phyloP scores from a whole-genome alignment of 352 stramenopile genomes.

The Phytophthora gonapodyides region DNA sequence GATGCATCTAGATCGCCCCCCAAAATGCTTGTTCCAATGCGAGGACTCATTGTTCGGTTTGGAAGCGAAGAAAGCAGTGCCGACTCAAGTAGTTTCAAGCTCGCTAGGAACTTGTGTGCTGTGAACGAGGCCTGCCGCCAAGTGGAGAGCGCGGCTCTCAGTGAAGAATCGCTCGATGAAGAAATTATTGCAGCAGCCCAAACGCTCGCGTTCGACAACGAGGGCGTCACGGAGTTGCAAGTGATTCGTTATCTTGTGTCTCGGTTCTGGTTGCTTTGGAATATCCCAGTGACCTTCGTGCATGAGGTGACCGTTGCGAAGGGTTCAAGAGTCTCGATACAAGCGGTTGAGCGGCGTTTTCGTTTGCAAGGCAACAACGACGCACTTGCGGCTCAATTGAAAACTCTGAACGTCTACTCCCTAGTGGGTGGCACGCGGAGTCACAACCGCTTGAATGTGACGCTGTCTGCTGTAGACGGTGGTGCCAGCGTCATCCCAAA shows the following conservation, averaged over 20 bases:
- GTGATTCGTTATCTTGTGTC: conserved; percentile 23
- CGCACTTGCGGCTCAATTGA: conserved; percentile 10
- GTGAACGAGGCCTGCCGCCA: conserved; percentile 1
- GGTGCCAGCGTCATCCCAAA: background rate
- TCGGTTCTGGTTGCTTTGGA: conserved; percentile 29
- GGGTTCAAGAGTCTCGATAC: conserved; percentile 3
- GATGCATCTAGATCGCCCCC: background rate
- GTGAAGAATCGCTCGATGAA: conserved; percentile 21
- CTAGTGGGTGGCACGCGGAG: conserved; percentile 15
- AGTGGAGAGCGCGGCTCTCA: conserved; percentile 12
- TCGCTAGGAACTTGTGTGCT: conserved; percentile 14
- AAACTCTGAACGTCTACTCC: conserved; percentile 19
- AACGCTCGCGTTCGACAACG: conserved; percentile 14
- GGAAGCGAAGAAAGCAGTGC: background rate
- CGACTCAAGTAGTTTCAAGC: conserved; percentile 10
- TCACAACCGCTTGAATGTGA: conserved; percentile 19
- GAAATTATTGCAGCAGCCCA: conserved; percentile 11
- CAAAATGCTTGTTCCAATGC: conserved; percentile 7
- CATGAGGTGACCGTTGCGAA: conserved; percentile 2
- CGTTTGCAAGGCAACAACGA: conserved; percentile 12
- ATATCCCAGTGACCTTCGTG: conserved; percentile 17
- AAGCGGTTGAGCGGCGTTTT: conserved; percentile 16
- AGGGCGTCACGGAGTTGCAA: conserved; percentile 15
- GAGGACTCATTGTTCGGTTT: conserved; percentile 20
- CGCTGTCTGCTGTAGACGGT: background rate